Evolutionary conservation across 306 rosid genomes (phyloP).

Genomic region (Glycyrrhiza uralensis): DNA sequence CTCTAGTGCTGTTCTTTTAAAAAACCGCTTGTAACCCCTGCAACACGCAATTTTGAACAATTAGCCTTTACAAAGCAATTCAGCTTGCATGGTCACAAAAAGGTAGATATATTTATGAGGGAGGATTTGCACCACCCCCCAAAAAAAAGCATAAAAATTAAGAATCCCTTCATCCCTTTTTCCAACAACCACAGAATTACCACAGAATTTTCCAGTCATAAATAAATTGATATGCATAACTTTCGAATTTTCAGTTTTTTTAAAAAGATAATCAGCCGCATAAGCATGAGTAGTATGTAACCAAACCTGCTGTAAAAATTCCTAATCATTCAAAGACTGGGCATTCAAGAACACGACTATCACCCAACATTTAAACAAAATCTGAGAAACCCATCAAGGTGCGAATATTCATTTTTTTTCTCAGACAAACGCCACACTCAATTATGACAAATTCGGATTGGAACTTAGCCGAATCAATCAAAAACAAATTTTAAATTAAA

Average conservation of each 20-base stretch:
- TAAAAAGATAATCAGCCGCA: neutral
- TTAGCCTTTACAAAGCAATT: conserved; percentile 5
- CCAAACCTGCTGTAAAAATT: neutral
- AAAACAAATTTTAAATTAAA: neutral
- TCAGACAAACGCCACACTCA: neutral
- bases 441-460: neutral
- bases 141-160: neutral
- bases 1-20: conserved; percentile 68
- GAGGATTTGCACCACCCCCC: neutral
- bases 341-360: neutral
- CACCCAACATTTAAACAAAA: neutral
- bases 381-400: neutral
- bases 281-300: neutral
- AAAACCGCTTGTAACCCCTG: conserved; percentile 89
- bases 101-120: neutral
- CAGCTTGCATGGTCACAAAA: conserved; percentile 4
- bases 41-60: conserved; percentile 26
- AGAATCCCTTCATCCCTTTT: neutral
- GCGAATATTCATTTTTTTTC: neutral
- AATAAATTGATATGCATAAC: neutral
- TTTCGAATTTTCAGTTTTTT: neutral
- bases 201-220: neutral
- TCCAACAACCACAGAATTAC: neutral
- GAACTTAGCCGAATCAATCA: neutral
- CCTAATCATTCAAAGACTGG: neutral